A percentile compares a stretch with the other conserved stretches of the same genome.
Conservation (phyloP, 805 yeast genomes). For the Starmera dryadoides region DNA sequence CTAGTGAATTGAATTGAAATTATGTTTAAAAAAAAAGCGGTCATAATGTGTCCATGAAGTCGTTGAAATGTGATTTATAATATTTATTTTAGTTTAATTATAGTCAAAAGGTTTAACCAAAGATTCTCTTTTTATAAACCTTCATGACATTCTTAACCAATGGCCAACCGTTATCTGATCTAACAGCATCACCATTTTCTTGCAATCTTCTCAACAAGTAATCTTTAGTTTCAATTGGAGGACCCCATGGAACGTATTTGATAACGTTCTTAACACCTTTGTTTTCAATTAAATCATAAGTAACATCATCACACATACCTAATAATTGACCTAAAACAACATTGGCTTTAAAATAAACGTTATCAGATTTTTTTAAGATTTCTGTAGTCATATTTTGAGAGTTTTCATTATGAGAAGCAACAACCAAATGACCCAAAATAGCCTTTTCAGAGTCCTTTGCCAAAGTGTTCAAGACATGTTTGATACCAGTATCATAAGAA, state of each 20-base stretch:
- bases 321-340: constrained; percentile 84
- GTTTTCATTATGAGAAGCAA: constrained; percentile 82
- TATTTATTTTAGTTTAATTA: neutral
- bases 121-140: constrained; percentile 26
- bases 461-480: constrained; percentile 48
- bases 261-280: constrained; percentile 68
- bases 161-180: constrained; percentile 76
- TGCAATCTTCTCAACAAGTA: constrained; percentile 83
- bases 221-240: constrained; percentile 88
- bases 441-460: constrained; percentile 32
- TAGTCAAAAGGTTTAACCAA: neutral
- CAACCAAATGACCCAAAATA: constrained; percentile 69
- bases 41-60: too few species aligned
- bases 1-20: too few species aligned
- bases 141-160: constrained; percentile 47
- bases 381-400: constrained; percentile 72
- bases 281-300: constrained; percentile 61
- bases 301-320: constrained; percentile 93
- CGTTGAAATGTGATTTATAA: too few species aligned
- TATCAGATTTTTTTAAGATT: constrained; percentile 29
- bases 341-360: constrained; percentile 37
- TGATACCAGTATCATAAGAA: constrained; percentile 66
- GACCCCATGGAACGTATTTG: constrained; percentile 98
- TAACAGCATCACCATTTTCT: constrained; percentile 93
- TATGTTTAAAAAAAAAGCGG: too few species aligned